A percentile compares a stretch with the other conserved stretches of the same genome.
These are phyloP conservation scores for Simplicillium sp. DNA, from an alignment of 2,329 filamentous ascomycete genomes.

Conservation along the genomic window DNA sequence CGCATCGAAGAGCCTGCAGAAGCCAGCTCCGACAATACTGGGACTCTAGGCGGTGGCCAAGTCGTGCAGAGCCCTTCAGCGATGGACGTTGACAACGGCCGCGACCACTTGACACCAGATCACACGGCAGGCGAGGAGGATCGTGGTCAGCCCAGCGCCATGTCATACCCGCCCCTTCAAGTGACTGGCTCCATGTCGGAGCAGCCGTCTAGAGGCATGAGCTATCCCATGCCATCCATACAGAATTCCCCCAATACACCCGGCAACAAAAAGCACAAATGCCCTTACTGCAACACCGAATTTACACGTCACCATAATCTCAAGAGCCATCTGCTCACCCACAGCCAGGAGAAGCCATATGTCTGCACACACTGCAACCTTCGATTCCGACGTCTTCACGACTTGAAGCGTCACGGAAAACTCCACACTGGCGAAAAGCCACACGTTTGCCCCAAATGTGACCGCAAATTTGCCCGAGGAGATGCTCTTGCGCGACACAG, in stretches of 20 bases:
- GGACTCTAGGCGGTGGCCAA: conserved; percentile 29
- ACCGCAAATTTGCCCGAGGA: conserved; percentile 87
- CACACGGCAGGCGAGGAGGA: conserved; percentile 40
- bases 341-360: conserved; percentile 97
- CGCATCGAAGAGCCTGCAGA: conserved; percentile 28
- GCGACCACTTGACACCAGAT: conserved; percentile 22
- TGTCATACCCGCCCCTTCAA: conserved; percentile 45
- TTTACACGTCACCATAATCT: conserved; percentile 97
- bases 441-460: conserved; percentile 90
- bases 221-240: conserved; percentile 42
- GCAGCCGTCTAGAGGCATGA: conserved; percentile 42
- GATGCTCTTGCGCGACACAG: conserved; percentile 92
- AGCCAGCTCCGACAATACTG: conserved; percentile 32
- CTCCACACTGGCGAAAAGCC: conserved; percentile 93
- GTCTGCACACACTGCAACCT: conserved; percentile 89
- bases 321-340: conserved; percentile 92
- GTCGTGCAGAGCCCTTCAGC: conserved; percentile 41
- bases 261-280: conserved; percentile 80
- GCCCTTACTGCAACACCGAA: conserved; percentile 90
- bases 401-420: conserved; percentile 92
- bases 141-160: conserved; percentile 35
- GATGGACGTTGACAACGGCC: conserved; percentile 44
- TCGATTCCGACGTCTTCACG: conserved; percentile 85
- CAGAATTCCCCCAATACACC: conserved; percentile 49
- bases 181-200: conserved; percentile 31